A percentile compares a stretch with the other conserved stretches of the same genome.
These are phyloP conservation scores for Trichosanthes cucumerina DNA, from an alignment of 306 rosid genomes.

Conservation along the genomic window DNA sequence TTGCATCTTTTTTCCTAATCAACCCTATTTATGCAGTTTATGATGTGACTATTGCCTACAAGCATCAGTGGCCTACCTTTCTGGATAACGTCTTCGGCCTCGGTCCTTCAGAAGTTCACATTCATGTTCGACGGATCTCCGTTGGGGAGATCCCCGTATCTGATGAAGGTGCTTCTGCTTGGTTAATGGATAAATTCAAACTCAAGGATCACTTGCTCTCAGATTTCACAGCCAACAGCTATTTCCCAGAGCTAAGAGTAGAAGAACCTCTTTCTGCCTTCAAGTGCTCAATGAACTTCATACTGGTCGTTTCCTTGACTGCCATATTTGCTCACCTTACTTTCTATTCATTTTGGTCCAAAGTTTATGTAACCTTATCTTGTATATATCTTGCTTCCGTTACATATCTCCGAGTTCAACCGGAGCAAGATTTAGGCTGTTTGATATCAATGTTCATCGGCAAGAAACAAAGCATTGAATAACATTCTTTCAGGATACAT, in stretches of 20 bases:
- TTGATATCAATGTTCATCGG: conserved; percentile 30
- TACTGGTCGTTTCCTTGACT: conserved; percentile 37
- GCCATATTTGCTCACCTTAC: conserved; percentile 47
- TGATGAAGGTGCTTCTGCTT: conserved; percentile 42
- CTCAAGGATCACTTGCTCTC: conserved; percentile 45
- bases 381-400: conserved; percentile 72
- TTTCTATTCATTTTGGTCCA: conserved; percentile 64
- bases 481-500: conserved; percentile 15
- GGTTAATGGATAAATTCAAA: conserved; percentile 57
- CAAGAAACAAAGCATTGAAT: conserved; percentile 23
- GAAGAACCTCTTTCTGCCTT: conserved; percentile 46
- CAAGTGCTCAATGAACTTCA: conserved; percentile 39
- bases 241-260: conserved; percentile 42
- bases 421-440: conserved; percentile 36
- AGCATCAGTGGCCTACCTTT: conserved; percentile 70
- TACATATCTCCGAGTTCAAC: conserved; percentile 40
- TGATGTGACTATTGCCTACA: conserved; percentile 73
- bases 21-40: conserved; percentile 50
- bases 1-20: conserved; percentile 1
- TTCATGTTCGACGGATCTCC: conserved; percentile 62
- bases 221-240: conserved; percentile 46
- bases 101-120: conserved; percentile 89
- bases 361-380: conserved; percentile 54
- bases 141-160: conserved; percentile 49
- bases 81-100: conserved; percentile 82